A percentile compares a stretch with the other conserved stretches of the same genome.
phyloP scores from a whole-genome alignment of 495 filamentous ascomycete genomes.

The Aspergillus heteromorphus region DNA sequence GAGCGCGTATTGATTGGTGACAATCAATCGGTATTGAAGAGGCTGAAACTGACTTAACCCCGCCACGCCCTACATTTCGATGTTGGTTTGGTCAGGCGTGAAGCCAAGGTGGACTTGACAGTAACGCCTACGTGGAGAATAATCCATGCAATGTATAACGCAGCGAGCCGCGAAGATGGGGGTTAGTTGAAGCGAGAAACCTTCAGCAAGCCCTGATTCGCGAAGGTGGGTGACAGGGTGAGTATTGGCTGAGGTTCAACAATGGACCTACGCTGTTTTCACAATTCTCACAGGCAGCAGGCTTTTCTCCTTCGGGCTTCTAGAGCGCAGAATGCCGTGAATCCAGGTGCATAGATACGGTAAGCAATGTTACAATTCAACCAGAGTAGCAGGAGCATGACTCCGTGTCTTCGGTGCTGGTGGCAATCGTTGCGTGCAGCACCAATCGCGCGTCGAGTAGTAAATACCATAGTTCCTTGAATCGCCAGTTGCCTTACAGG shows the following conservation, averaged over 20 bases:
- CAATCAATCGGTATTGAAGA: slow-evolving; percentile 1
- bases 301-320: not conserved
- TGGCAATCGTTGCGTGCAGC: not conserved
- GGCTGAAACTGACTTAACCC: slow-evolving; percentile 3
- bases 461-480: not conserved
- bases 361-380: slow-evolving; percentile 2
- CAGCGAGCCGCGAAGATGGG: not conserved
- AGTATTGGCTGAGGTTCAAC: slow-evolving; percentile 1
- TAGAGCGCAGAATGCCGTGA: not conserved
- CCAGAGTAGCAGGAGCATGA: slow-evolving; percentile 1
- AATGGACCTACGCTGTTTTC: slow-evolving; percentile 1
- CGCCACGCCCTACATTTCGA: slow-evolving; percentile 1
- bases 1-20: slow-evolving; percentile 7
- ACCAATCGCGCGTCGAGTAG: not conserved
- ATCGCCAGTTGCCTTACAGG: not conserved
- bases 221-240: not conserved
- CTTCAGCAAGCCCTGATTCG: not conserved
- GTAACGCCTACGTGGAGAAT: slow-evolving; percentile 1
- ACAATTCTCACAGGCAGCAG: slow-evolving; percentile 1
- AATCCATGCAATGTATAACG: slow-evolving; percentile 1
- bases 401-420: slow-evolving; percentile 1
- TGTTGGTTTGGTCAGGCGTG: not conserved
- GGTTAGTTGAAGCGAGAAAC: slow-evolving; percentile 1
- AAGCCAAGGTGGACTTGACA: not conserved
- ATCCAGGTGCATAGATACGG: slow-evolving; percentile 1